phyloP scores from a whole-genome alignment of 768 basidiomycete species.

The Rossbeevera mucosa region DNA sequence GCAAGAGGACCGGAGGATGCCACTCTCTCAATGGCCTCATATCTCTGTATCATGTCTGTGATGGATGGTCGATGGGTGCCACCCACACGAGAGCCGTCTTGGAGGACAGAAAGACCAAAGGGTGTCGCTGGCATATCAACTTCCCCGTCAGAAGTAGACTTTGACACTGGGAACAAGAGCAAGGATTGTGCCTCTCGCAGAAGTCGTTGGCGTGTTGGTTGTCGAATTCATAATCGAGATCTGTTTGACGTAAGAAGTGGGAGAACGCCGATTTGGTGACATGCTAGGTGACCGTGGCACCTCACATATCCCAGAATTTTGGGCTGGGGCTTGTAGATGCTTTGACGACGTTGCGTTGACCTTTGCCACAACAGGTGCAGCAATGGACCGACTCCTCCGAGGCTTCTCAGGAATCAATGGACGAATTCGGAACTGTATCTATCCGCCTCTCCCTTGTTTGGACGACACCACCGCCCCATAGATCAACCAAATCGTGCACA shows the following conservation, averaged over 20 bases:
- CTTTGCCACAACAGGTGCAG: constrained; percentile 16
- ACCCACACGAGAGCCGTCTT: constrained; percentile 39
- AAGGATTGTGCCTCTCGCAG: constrained; percentile 65
- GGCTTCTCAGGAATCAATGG: constrained; percentile 20
- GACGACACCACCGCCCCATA: constrained; percentile 60
- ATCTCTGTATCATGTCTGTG: constrained; percentile 80
- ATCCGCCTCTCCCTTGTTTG: constrained; percentile 42
- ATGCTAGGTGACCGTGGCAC: constrained; percentile 25
- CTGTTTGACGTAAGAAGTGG: constrained; percentile 29
- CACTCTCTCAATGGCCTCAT: constrained; percentile 57
- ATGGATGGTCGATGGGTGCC: constrained; percentile 65
- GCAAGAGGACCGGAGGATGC: constrained; percentile 29
- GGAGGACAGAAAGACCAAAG: constrained; percentile 43
- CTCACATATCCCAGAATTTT: constrained; percentile 13
- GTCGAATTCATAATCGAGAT: constrained; percentile 24
- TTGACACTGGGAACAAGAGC: constrained; percentile 56
- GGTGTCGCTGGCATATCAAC: constrained; percentile 30
- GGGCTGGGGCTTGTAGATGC: constrained; percentile 18
- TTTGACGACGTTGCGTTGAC: constrained; percentile 22
- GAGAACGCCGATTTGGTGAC: constrained; percentile 27
- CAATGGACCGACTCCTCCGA: constrained; percentile 20
- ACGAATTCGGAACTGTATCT: constrained; percentile 16
- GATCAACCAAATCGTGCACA: constrained; percentile 76
- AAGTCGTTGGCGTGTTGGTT: constrained; percentile 25
- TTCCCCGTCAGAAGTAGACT: constrained; percentile 39